phyloP scores from a whole-genome alignment of 2,329 filamentous ascomycete species.

The Lasiodiplodia hormozganensis region DNA sequence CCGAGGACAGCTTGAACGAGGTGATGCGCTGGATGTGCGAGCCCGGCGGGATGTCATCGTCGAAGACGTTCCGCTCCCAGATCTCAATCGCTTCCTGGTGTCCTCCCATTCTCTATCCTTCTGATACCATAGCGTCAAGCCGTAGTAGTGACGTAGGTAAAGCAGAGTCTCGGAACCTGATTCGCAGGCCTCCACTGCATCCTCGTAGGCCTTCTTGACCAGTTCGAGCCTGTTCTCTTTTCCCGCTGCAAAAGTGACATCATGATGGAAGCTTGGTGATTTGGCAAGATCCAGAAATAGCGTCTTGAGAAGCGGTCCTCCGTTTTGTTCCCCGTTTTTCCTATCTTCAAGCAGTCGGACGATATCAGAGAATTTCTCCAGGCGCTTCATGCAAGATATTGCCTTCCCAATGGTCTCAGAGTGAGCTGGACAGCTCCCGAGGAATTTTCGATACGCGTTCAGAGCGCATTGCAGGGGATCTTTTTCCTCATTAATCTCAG shows the following conservation, averaged over 20 bases:
- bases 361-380: background rate
- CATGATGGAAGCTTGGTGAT: slow-evolving; percentile 6
- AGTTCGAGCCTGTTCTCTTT: background rate
- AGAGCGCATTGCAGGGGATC: background rate
- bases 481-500: background rate
- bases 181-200: background rate
- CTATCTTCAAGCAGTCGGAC: background rate
- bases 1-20: slow-evolving; percentile 5
- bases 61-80: slow-evolving; percentile 1
- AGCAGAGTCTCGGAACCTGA: background rate
- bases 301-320: background rate
- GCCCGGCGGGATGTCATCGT: background rate
- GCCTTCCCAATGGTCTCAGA: background rate
- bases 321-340: background rate
- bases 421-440: background rate
- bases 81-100: background rate
- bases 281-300: background rate
- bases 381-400: background rate
- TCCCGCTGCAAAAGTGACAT: background rate
- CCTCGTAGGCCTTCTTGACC: background rate
- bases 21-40: slow-evolving; percentile 6
- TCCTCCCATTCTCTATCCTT: background rate
- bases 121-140: slow-evolving; percentile 6
- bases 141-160: slow-evolving; percentile 11
- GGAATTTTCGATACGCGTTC: background rate